These are phyloP conservation scores for Geosiphon pyriformis DNA, from an alignment of 192 early-diverging fungal species.

Conservation along the genomic window DNA sequence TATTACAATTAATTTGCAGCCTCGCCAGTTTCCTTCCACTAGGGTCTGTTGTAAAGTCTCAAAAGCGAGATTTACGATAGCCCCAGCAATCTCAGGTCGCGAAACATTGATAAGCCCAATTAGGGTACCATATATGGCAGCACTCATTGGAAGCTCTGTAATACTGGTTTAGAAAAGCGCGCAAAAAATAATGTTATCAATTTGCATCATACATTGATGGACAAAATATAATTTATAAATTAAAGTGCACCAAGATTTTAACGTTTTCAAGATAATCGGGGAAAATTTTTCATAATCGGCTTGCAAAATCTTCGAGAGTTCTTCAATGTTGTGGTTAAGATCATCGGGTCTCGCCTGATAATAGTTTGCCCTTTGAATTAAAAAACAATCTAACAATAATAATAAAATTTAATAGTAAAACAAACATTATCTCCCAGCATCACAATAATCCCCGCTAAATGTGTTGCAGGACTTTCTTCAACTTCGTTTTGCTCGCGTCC, in stretches of 20 bases:
- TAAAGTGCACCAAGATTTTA: slow-evolving; percentile 57
- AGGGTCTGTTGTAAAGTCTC: slow-evolving; percentile 53
- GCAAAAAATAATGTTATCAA: no score
- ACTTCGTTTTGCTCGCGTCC: neutral
- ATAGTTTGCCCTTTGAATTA: neutral
- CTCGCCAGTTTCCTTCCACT: slow-evolving; percentile 54
- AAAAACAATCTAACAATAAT: neutral
- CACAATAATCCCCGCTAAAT: neutral
- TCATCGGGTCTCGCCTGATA: slow-evolving; percentile 12
- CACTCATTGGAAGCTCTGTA: slow-evolving; percentile 68
- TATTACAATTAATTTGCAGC: slow-evolving; percentile 70
- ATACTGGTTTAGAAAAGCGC: slow-evolving; percentile 44
- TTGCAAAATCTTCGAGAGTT: slow-evolving; percentile 60
- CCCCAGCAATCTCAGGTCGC: slow-evolving; percentile 54
- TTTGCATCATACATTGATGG: no score
- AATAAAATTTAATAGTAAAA: neutral
- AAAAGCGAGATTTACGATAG: slow-evolving; percentile 56
- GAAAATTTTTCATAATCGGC: slow-evolving; percentile 67
- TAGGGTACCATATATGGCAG: slow-evolving; percentile 72
- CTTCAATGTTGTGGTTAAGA: slow-evolving; percentile 9
- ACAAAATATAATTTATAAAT: slow-evolving; percentile 27
- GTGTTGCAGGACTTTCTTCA: neutral
- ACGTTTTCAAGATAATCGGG: slow-evolving; percentile 51
- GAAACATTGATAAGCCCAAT: slow-evolving; percentile 78
- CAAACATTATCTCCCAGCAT: neutral